A percentile compares a stretch with the other conserved stretches of the same genome.
Conservation (phyloP, 2,329 filamentous ascomycete genomes). For the Neonectria faginata region DNA sequence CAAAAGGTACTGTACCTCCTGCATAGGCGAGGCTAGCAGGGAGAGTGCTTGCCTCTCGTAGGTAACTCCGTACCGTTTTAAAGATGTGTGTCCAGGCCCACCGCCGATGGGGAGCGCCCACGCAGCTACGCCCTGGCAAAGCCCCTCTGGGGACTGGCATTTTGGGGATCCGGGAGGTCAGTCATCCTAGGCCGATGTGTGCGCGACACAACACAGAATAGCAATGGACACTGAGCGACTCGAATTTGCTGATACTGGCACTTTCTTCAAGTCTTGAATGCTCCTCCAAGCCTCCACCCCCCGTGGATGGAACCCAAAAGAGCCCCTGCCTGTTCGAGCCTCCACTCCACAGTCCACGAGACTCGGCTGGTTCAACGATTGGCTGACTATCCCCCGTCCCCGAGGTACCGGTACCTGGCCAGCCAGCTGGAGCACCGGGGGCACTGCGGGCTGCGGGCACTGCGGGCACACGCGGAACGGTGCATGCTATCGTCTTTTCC, state of each 20-base stretch:
- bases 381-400: conserved; percentile 35
- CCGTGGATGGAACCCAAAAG: conserved; percentile 22
- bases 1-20: not conserved
- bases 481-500: conserved; percentile 4
- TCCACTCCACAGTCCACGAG: conserved; percentile 43
- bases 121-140: conserved; percentile 25
- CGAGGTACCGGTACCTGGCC: conserved; percentile 42
- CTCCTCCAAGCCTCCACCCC: conserved; percentile 18
- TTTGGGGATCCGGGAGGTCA: not conserved
- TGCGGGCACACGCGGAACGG: conserved; percentile 12
- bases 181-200: no score
- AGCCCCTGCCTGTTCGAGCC: conserved; percentile 40
- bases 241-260: no score
- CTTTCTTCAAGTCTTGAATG: conserved; percentile 32
- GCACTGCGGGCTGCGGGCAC: conserved; percentile 8
- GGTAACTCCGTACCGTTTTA: conserved; percentile 35
- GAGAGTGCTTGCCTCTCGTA: conserved; percentile 10
- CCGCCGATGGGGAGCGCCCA: conserved; percentile 26
- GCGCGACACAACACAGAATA: no score
- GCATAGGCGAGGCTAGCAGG: conserved; percentile 9
- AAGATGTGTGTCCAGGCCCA: conserved; percentile 35
- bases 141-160: conserved; percentile 12
- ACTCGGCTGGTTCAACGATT: conserved; percentile 43
- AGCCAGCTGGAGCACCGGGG: conserved; percentile 25
- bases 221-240: no score